Evolutionary conservation across 2,329 filamentous ascomycete genomes (phyloP).

Genomic region (Rosellinia necatrix): DNA sequence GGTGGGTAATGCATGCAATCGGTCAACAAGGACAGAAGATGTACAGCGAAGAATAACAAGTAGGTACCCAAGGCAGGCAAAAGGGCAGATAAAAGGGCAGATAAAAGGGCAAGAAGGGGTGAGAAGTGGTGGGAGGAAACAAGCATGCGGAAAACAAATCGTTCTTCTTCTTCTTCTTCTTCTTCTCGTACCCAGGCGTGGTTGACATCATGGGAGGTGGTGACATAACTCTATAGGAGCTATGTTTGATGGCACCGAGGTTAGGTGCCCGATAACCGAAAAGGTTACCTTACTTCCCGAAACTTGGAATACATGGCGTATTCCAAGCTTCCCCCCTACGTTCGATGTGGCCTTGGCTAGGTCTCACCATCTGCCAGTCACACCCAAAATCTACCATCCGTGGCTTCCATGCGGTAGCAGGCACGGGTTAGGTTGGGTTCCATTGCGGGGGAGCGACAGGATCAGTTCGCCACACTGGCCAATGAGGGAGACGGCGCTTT

Average conservation of each 20-base stretch:
- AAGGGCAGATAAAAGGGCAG: background rate
- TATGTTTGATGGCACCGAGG: no score
- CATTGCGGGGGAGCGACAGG: constrained; percentile 9
- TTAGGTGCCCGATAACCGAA: no score
- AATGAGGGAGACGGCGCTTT: constrained; percentile 14
- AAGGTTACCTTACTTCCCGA: no score
- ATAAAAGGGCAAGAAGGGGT: background rate
- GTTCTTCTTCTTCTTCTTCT: no score
- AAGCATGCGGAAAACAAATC: constrained; percentile 3
- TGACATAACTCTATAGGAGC: no score
- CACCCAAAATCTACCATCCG: constrained; percentile 1
- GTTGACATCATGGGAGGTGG: no score
- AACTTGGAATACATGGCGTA: no score
- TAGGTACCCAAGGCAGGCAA: no score
- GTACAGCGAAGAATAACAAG: background rate
- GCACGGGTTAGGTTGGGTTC: constrained; percentile 5
- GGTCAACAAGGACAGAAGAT: background rate
- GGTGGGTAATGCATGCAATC: no score
- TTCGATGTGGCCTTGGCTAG: constrained; percentile 1
- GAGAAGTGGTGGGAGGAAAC: constrained; percentile 1
- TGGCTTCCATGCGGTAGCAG: background rate
- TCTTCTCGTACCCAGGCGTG: no score
- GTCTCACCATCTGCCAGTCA: constrained; percentile 13
- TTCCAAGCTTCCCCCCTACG: no score
- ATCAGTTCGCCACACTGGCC: constrained; percentile 21